phyloP scores from a whole-genome alignment of 106 monocot genomes.

The Acanthochlamys bracteata region DNA sequence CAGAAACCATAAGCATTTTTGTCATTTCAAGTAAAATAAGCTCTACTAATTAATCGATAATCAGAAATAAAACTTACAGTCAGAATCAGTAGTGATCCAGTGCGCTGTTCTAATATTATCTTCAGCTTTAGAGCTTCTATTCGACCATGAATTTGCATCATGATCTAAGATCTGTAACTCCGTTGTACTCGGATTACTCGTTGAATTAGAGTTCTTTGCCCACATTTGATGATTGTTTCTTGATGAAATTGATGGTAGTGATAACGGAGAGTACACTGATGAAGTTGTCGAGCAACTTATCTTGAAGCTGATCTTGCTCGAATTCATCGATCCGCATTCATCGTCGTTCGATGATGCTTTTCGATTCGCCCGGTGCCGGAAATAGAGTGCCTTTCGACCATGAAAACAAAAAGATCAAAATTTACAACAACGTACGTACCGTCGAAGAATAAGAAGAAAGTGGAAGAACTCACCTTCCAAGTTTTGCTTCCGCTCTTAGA shows the following conservation, averaged over 20 bases:
- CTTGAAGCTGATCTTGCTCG: conserved; percentile 46
- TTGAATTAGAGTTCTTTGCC: neutral
- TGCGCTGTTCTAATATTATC: conserved; percentile 15
- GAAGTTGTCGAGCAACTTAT: conserved; percentile 44
- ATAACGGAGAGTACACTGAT: conserved; percentile 28
- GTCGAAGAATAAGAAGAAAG: too few relatives aligned
- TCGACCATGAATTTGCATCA: too few relatives aligned
- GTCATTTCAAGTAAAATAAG: too few relatives aligned
- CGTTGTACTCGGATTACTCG: too few relatives aligned
- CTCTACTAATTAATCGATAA: too few relatives aligned
- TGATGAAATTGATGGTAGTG: neutral
- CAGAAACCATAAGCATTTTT: neutral
- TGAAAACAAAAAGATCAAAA: neutral
- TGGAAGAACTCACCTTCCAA: conserved; percentile 42
- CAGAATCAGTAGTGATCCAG: conserved; percentile 51
- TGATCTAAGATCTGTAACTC: too few relatives aligned
- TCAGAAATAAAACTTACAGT: too few relatives aligned
- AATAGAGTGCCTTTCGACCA: conserved; percentile 18
- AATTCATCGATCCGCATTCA: conserved; percentile 10
- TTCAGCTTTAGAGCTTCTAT: neutral
- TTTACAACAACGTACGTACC: too few relatives aligned
- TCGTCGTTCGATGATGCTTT: conserved; percentile 14
- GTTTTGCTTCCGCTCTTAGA: conserved; percentile 24
- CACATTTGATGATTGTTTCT: neutral
- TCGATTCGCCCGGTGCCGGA: conserved; percentile 7